phyloP scores from a whole-genome alignment of 1,139 yeast genomes.

The Lizanozyma gosingica region DNA sequence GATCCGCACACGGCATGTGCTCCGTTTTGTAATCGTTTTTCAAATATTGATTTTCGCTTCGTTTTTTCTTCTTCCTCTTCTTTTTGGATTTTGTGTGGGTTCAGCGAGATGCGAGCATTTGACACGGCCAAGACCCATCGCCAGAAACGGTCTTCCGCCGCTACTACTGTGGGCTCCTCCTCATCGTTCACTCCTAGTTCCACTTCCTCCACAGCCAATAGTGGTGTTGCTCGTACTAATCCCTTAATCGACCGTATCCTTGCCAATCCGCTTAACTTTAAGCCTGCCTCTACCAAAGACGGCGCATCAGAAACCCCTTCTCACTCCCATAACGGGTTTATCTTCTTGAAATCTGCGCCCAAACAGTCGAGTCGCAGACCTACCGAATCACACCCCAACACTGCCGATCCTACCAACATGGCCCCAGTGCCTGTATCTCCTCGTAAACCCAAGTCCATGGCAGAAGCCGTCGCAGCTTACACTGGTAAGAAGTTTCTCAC shows the following conservation, averaged over 20 bases:
- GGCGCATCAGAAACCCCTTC: conserved; percentile 7
- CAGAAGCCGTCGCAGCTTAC: conserved; percentile 54
- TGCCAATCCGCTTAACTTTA: conserved; percentile 51
- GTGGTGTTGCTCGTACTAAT: conserved; percentile 12
- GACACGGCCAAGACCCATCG: background rate
- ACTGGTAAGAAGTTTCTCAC: conserved; percentile 43
- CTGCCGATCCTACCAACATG: conserved; percentile 1
- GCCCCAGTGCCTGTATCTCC: conserved; percentile 2
- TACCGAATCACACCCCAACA: background rate
- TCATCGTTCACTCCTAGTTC: background rate
- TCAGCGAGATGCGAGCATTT: background rate
- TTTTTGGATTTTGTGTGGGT: background rate
- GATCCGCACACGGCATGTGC: background rate
- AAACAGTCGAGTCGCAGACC: background rate
- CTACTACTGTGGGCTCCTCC: background rate
- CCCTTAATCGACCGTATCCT: conserved; percentile 51
- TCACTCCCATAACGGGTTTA: background rate
- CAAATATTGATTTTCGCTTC: background rate
- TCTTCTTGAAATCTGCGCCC: background rate
- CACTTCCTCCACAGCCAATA: background rate
- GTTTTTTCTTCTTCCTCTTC: conserved; percentile 1
- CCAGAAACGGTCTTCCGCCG: background rate
- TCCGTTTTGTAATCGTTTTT: background rate
- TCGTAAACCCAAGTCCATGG: conserved; percentile 41
- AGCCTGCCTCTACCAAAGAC: conserved; percentile 40